phyloP scores from a whole-genome alignment of 2,329 filamentous ascomycete species.

The Cladosporium phlei region DNA sequence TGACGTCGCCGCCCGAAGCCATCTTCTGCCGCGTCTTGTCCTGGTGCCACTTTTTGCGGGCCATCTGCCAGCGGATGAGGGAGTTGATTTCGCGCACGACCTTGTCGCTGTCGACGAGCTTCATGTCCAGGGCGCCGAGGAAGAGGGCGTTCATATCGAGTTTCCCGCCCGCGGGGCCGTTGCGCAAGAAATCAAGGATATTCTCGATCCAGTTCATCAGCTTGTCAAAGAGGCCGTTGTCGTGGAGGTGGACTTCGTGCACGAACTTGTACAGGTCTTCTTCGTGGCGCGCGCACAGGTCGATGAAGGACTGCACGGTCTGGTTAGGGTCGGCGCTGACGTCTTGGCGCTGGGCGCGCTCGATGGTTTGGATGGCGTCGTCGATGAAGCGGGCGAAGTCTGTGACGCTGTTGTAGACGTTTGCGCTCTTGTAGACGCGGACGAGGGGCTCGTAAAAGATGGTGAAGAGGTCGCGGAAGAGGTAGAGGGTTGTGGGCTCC shows the following conservation, averaged over 20 bases:
- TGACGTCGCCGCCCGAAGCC: slow-evolving; percentile 56
- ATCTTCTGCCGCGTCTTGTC: slow-evolving; percentile 99
- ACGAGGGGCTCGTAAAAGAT: slow-evolving; percentile 99
- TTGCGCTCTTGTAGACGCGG: slow-evolving; percentile 95
- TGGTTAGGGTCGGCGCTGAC: slow-evolving; percentile 94
- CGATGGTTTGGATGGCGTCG: slow-evolving; percentile 79
- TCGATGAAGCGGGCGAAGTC: slow-evolving; percentile 92
- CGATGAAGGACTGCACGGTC: slow-evolving; percentile 96
- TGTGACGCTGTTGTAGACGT: slow-evolving; percentile 94
- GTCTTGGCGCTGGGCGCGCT: slow-evolving; percentile 66
- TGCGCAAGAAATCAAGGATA: slow-evolving; percentile 86
- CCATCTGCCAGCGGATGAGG: slow-evolving; percentile 89
- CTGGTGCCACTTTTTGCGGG: slow-evolving; percentile 94
- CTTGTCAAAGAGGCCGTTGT: slow-evolving; percentile 92
- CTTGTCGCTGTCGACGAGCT: slow-evolving; percentile 63
- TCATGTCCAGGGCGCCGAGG: slow-evolving; percentile 66
- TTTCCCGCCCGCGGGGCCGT: slow-evolving; percentile 75
- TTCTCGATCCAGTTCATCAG: slow-evolving; percentile 97
- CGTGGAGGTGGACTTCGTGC: slow-evolving; percentile 93
- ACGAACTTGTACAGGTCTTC: slow-evolving; percentile 99
- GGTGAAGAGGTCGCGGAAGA: slow-evolving; percentile 93
- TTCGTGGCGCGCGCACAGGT: slow-evolving; percentile 90
- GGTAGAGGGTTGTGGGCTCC: slow-evolving; percentile 91
- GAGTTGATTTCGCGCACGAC: slow-evolving; percentile 76
- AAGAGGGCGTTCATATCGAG: slow-evolving; percentile 94